Evolutionary conservation across 2,329 filamentous ascomycete genomes (phyloP).

Genomic region (Rutstroemia sydowiana): DNA sequence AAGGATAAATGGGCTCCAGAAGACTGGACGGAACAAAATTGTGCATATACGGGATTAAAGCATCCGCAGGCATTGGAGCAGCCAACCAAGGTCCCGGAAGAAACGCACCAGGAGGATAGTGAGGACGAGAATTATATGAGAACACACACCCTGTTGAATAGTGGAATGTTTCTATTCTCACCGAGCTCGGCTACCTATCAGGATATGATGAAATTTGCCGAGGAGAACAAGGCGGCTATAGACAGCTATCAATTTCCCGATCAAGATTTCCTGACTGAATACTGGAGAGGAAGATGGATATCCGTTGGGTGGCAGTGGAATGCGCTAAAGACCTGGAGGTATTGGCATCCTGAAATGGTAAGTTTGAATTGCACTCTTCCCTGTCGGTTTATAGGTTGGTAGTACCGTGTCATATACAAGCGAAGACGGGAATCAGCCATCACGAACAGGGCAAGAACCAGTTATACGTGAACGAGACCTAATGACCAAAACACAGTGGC

Average conservation of each 20-base stretch:
- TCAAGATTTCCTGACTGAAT: conserved; percentile 46
- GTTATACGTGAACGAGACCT: neutral
- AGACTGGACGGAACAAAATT: conserved; percentile 53
- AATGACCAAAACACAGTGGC: conserved; percentile 32
- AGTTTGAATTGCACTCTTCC: neutral
- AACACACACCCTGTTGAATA: conserved; percentile 41
- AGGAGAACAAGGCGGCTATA: neutral
- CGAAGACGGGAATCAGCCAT: too few relatives aligned
- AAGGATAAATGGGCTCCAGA: conserved; percentile 66
- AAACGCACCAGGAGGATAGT: too few relatives aligned
- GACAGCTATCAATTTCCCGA: conserved; percentile 45
- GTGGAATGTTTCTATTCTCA: conserved; percentile 43
- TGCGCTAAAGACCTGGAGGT: conserved; percentile 43
- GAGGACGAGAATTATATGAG: neutral
- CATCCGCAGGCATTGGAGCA: neutral
- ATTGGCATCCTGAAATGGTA: conserved; percentile 43
- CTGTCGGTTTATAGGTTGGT: neutral
- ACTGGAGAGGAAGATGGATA: conserved; percentile 47
- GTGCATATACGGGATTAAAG: conserved; percentile 40
- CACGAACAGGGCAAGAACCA: too few relatives aligned
- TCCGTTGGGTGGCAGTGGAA: conserved; percentile 53
- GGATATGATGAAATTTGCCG: conserved; percentile 30
- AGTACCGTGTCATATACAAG: neutral
- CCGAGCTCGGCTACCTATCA: conserved; percentile 36
- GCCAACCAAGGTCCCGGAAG: neutral